Conservation (phyloP, 1,284 basidiomycete genomes). For the Ceratobasidium sp. region DNA sequence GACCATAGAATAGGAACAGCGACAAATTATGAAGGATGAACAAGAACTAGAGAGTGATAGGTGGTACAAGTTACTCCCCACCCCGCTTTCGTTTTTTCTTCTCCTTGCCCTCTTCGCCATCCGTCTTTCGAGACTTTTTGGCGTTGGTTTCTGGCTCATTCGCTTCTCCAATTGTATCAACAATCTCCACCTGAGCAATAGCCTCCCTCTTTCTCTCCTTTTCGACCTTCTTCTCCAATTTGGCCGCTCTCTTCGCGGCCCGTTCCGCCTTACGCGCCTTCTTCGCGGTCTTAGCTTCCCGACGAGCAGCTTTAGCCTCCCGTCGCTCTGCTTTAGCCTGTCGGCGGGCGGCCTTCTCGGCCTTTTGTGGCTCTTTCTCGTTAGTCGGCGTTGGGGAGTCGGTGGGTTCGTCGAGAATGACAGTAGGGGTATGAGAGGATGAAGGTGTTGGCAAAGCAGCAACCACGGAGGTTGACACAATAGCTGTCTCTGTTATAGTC, state of each 20-base stretch:
- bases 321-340: slow-evolving; percentile 30
- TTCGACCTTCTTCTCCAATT: slow-evolving; percentile 32
- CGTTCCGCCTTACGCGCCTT: slow-evolving; percentile 43
- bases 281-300: slow-evolving; percentile 28
- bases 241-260: slow-evolving; percentile 26
- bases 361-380: slow-evolving; percentile 30
- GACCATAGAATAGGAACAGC: too few species aligned
- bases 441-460: not conserved
- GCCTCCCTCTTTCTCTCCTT: slow-evolving; percentile 1
- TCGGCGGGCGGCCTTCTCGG: slow-evolving; percentile 29
- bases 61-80: not conserved
- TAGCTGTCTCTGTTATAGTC: not conserved
- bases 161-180: not conserved
- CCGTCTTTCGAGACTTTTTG: not conserved
- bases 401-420: not conserved
- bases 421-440: not conserved
- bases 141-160: not conserved
- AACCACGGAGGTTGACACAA: too few species aligned
- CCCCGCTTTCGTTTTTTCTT: slow-evolving; percentile 20
- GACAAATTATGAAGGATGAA: too few species aligned
- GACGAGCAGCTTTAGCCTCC: slow-evolving; percentile 28
- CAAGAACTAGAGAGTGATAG: not conserved
- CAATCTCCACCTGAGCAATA: not conserved
- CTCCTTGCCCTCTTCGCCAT: not conserved
- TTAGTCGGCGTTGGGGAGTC: not conserved